Conservation (phyloP, 495 filamentous ascomycete species). For the Sabuloglossum arenarium region DNA sequence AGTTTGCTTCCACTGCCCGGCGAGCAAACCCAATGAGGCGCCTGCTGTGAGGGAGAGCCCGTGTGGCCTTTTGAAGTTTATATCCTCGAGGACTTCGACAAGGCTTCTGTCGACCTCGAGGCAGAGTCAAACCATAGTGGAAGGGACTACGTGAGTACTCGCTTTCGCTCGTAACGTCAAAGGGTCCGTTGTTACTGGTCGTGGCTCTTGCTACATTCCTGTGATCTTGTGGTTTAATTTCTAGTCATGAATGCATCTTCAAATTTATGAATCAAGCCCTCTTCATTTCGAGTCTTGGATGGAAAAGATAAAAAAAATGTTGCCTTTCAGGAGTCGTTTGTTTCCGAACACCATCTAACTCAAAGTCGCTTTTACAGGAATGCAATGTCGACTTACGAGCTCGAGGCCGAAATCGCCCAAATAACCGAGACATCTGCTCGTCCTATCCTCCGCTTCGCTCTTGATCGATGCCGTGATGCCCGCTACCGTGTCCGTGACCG, state of each 20-base stretch:
- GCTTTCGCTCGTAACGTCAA: background rate
- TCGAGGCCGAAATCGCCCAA: conserved; percentile 1
- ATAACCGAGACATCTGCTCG: background rate
- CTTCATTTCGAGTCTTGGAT: background rate
- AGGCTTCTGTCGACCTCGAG: background rate
- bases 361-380: background rate
- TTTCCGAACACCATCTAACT: background rate
- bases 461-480: background rate
- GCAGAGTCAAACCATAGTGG: background rate
- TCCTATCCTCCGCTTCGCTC: background rate
- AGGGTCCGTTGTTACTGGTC: background rate
- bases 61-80: background rate
- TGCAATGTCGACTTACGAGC: conserved; percentile 1
- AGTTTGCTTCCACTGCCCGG: background rate
- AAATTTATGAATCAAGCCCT: background rate
- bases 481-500: background rate
- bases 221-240: background rate
- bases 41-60: background rate
- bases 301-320: background rate
- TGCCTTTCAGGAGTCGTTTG: background rate
- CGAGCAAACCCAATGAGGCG: background rate
- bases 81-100: background rate
- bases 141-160: background rate
- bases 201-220: background rate
- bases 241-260: background rate